These are phyloP conservation scores for Leucosporidium creatinivorum DNA, from an alignment of 768 basidiomycete species.

Conservation along the genomic window DNA sequence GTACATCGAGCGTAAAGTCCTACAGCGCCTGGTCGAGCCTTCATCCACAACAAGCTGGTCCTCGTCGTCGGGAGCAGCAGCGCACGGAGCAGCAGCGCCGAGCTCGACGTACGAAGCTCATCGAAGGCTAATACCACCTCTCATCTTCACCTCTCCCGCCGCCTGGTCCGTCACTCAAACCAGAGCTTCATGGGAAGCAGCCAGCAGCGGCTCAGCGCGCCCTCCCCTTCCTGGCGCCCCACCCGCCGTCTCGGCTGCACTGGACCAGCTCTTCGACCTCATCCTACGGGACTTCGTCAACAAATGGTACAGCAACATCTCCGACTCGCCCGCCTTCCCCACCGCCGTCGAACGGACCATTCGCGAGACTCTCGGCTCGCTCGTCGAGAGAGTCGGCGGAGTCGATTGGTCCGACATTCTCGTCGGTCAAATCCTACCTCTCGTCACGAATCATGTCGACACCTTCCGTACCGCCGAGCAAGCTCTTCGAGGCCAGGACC, in stretches of 20 bases:
- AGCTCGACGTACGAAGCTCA: neutral
- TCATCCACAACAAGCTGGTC: no score
- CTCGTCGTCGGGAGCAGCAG: neutral
- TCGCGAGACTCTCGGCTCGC: slow-evolving; percentile 56
- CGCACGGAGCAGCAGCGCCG: neutral
- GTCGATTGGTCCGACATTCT: slow-evolving; percentile 41
- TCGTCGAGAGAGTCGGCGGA: slow-evolving; percentile 52
- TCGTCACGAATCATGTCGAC: slow-evolving; percentile 24
- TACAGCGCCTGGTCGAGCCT: neutral
- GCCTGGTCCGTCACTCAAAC: slow-evolving; percentile 29
- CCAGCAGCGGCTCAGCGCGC: neutral
- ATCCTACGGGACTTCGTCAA: slow-evolving; percentile 79
- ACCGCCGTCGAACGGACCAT: slow-evolving; percentile 69
- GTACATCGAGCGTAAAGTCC: neutral
- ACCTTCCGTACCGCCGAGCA: slow-evolving; percentile 21
- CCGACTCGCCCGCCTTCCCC: slow-evolving; percentile 81
- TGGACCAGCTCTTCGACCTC: slow-evolving; percentile 42
- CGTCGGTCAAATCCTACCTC: slow-evolving; percentile 23
- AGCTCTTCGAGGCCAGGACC: slow-evolving; percentile 68
- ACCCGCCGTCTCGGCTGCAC: slow-evolving; percentile 5
- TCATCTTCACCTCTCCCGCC: slow-evolving; percentile 27
- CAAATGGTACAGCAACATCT: slow-evolving; percentile 80
- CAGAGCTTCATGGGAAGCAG: slow-evolving; percentile 25
- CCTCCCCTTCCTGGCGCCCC: slow-evolving; percentile 10
- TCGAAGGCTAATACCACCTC: neutral